Conservation (phyloP, 345 rosid genomes). For the Stellera chamaejasme region DNA sequence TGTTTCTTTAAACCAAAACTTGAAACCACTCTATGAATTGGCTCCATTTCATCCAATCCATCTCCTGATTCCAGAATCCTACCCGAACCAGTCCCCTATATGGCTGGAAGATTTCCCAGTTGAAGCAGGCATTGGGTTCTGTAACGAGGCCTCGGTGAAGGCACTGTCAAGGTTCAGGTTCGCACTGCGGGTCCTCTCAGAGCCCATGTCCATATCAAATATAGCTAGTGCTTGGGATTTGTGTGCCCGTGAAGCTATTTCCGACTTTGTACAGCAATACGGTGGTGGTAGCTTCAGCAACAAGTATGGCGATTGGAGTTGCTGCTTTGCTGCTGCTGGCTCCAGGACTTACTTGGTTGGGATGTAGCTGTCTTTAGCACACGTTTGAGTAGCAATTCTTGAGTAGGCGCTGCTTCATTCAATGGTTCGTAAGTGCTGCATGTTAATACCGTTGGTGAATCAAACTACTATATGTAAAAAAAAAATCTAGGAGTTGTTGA, state of each 20-base stretch:
- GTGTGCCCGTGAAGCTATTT: slow-evolving; percentile 21
- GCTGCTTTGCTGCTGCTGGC: slow-evolving; percentile 15
- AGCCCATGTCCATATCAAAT: slow-evolving; percentile 29
- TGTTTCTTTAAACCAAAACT: neutral
- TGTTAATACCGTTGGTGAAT: no score
- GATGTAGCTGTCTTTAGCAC: no score
- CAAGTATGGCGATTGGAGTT: slow-evolving; percentile 35
- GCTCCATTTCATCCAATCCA: neutral
- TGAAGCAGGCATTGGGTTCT: slow-evolving; percentile 14
- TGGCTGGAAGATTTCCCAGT: neutral
- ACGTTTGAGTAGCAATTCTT: no score
- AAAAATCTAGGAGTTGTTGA: no score
- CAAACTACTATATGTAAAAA: no score
- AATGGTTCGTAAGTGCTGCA: no score
- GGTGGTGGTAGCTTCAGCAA: slow-evolving; percentile 43
- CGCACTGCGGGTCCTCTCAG: slow-evolving; percentile 19
- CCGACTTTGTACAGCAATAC: slow-evolving; percentile 21
- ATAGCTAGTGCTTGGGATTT: slow-evolving; percentile 29
- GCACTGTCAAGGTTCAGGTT: slow-evolving; percentile 21
- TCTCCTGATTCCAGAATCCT: neutral
- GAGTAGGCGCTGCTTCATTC: no score
- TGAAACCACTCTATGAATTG: neutral
- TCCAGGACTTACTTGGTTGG: no score
- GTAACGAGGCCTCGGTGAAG: slow-evolving; percentile 24
- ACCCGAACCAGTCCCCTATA: neutral